Conservation (phyloP, 192 early-diverging fungal genomes). For the Backusella tarrabulga region DNA sequence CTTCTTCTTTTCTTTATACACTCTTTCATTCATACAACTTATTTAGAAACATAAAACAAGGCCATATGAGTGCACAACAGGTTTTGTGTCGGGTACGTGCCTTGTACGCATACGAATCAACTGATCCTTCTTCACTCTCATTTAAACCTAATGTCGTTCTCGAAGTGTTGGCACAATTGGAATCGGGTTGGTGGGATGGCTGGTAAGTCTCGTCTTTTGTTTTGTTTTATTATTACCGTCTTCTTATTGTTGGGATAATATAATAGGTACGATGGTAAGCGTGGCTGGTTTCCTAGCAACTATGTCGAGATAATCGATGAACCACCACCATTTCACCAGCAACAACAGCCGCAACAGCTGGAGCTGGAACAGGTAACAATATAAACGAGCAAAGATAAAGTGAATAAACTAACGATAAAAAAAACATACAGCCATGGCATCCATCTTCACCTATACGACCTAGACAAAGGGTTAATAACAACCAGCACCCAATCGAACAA, state of each 20-base stretch:
- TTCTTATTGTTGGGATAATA: too few species aligned
- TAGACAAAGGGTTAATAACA: not conserved
- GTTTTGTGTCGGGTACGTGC: conserved; percentile 55
- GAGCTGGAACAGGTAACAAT: not conserved
- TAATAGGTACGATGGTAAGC: conserved; percentile 55
- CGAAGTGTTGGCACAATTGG: conserved; percentile 85
- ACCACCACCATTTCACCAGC: not conserved
- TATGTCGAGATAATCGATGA: conserved; percentile 61
- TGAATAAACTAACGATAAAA: not conserved
- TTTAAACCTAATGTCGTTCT: conserved; percentile 87
- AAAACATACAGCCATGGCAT: not conserved
- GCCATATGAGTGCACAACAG: conserved; percentile 9
- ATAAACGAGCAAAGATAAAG: not conserved
- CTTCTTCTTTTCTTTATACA: not conserved
- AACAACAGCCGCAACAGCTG: not conserved
- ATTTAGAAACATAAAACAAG: not conserved
- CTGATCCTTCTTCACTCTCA: conserved; percentile 74
- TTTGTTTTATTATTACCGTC: not conserved
- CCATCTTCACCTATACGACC: not conserved
- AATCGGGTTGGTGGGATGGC: conserved; percentile 99
- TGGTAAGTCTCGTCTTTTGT: conserved; percentile 40
- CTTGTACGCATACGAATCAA: conserved; percentile 83
- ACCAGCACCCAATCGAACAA: not conserved
- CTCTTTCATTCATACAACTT: not conserved
- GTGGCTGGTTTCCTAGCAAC: conserved; percentile 90